phyloP scores from a whole-genome alignment of 495 filamentous ascomycete species.

The Hypoxylon trugodes region DNA sequence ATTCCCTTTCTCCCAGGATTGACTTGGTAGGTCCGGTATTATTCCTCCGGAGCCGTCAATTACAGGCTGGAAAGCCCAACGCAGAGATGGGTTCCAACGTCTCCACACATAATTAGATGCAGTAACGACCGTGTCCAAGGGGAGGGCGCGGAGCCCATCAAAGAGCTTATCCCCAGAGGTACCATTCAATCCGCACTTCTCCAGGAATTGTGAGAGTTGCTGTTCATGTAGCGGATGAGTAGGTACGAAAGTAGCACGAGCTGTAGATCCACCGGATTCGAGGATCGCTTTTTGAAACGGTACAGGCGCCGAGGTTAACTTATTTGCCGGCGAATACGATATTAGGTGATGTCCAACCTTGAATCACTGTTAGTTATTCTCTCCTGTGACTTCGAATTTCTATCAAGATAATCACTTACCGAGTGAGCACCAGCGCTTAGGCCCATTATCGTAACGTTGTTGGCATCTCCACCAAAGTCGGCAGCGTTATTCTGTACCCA shows the following conservation, averaged over 20 bases:
- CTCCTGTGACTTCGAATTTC: not conserved
- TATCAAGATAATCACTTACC: slow-evolving; percentile 42
- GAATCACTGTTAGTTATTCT: slow-evolving; percentile 8
- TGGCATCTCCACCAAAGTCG: slow-evolving; percentile 68
- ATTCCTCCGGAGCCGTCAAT: slow-evolving; percentile 64
- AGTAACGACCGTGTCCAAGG: slow-evolving; percentile 53
- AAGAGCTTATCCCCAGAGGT: slow-evolving; percentile 58
- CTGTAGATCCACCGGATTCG: slow-evolving; percentile 69
- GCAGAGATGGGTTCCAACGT: slow-evolving; percentile 61
- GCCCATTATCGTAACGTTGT: slow-evolving; percentile 71
- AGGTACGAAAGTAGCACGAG: slow-evolving; percentile 65
- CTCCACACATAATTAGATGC: slow-evolving; percentile 63
- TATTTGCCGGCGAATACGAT: slow-evolving; percentile 50
- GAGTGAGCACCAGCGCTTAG: slow-evolving; percentile 74
- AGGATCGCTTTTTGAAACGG: slow-evolving; percentile 71
- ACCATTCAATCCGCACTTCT: slow-evolving; percentile 50
- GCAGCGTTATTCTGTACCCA: slow-evolving; percentile 70
- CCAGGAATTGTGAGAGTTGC: slow-evolving; percentile 68
- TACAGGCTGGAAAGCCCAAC: slow-evolving; percentile 75
- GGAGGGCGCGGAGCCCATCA: slow-evolving; percentile 58
- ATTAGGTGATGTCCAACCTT: slow-evolving; percentile 73
- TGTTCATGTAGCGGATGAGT: slow-evolving; percentile 64
- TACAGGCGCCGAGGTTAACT: slow-evolving; percentile 37
- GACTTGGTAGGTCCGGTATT: slow-evolving; percentile 64
- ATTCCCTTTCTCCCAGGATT: slow-evolving; percentile 59